Evolutionary conservation across 441 rosid genomes (phyloP).

Genomic region (Mallotus japonicus): DNA sequence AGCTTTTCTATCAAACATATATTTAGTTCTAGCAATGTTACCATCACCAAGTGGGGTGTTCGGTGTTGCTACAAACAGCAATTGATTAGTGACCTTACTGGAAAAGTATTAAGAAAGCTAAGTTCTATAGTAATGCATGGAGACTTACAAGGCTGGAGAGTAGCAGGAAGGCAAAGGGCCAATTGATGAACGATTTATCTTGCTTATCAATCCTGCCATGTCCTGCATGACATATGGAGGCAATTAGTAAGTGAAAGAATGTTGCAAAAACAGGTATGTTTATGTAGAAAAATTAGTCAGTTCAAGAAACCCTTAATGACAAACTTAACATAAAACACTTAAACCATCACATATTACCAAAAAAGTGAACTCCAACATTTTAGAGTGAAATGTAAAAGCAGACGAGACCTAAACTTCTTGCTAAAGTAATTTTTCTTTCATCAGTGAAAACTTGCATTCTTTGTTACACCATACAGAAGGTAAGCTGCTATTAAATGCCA

Average conservation of each 20-base stretch:
- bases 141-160: slow-evolving; percentile 84
- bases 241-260: slow-evolving; percentile 2
- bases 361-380: neutral
- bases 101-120: slow-evolving; percentile 5
- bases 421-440: neutral
- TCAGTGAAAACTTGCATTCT: neutral
- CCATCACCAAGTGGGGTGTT: neutral
- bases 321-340: slow-evolving; percentile 2
- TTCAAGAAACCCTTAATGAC: slow-evolving; percentile 5
- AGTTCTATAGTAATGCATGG: slow-evolving; percentile 9
- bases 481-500: neutral
- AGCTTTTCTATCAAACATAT: neutral
- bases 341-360: neutral
- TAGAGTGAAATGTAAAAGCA: neutral
- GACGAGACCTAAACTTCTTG: neutral
- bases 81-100: slow-evolving; percentile 10
- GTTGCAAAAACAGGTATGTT: neutral
- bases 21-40: neutral
- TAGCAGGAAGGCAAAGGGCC: slow-evolving; percentile 92
- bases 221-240: slow-evolving; percentile 43
- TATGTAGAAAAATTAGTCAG: neutral
- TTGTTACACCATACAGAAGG: neutral
- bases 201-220: slow-evolving; percentile 97
- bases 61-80: neutral
- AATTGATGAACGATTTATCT: slow-evolving; percentile 93